phyloP scores from a whole-genome alignment of 352 stramenopile species.

The Phytophthora ramorum region DNA sequence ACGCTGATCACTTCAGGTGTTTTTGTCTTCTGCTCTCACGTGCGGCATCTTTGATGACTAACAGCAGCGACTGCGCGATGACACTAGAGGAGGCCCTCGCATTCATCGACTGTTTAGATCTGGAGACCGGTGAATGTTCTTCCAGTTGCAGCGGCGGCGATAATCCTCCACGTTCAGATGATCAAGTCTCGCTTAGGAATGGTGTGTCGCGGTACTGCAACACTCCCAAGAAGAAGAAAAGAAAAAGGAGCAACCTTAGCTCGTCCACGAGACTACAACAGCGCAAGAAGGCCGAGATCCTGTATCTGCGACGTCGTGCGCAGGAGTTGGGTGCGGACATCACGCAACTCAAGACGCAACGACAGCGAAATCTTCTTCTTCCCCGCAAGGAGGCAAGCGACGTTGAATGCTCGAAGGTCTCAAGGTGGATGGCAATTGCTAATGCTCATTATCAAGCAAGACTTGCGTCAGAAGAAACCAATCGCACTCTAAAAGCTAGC shows the following conservation, averaged over 20 bases:
- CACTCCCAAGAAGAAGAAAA: background rate
- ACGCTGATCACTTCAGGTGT: background rate
- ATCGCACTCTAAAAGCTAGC: slow-evolving; percentile 27
- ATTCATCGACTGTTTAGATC: background rate
- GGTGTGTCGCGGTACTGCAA: background rate
- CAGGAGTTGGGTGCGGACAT: slow-evolving; percentile 20
- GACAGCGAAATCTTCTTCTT: slow-evolving; percentile 22
- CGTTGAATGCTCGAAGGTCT: background rate
- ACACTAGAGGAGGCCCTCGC: background rate
- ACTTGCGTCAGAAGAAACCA: slow-evolving; percentile 26
- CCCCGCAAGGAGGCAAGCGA: background rate
- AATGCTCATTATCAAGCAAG: slow-evolving; percentile 2
- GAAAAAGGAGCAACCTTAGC: background rate
- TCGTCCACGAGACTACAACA: slow-evolving; percentile 20
- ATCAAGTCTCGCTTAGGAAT: background rate
- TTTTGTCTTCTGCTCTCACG: background rate
- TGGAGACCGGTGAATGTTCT: background rate
- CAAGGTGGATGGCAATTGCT: background rate
- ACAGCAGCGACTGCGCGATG: background rate
- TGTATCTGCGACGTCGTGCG: slow-evolving; percentile 18
- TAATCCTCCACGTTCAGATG: background rate
- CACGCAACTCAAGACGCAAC: background rate
- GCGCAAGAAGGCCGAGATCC: slow-evolving; percentile 20
- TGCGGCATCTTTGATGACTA: background rate
- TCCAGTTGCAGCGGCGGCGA: no score